Base-by-base conservation (phyloP, 2,329 filamentous ascomycete genomes). In the Epicoccum sorghinum region DNA sequence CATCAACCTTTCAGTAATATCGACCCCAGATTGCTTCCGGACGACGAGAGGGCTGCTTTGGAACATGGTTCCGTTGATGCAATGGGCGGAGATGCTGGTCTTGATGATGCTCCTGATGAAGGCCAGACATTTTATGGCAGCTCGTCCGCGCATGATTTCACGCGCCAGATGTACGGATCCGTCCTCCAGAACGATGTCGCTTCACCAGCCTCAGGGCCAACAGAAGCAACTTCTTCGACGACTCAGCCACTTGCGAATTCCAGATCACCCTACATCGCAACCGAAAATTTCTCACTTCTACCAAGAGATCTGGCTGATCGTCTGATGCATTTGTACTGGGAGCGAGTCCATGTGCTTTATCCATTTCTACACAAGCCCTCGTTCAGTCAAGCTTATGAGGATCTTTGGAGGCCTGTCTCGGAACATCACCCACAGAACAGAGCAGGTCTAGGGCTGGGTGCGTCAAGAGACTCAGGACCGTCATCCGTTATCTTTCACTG, bases 401-500 rank as follows among this genome's bases (percentile, higher is more conserved):
- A 56, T 22, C 43, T 56, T 10, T 55, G 52, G 52, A 55, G 42
- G 39, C 35, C 55, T 33, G 22, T 30, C 14, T 9, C 30, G 10
- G 47, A 52, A 14, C 40, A 53, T 32, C 43, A 32, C 9, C 25
- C 9, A 24, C 45, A 33, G 4, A 36, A 49, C 35, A 37, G 29
- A 22, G 24, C 45, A 18, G 45, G 38, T 3, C 32, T 57, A 10
- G 55, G 55, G 24, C 46, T 57, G 2, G 55, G 55, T 22, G 49
- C 49, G 7, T 53, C 55, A 13, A 42, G 40, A 18, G 46, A 40
- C 2, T 37, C 50, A 7, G 55, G 50, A 12, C 45, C 55, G 22
- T 46, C 45, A 4, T 54, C 55, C 7, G 22, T 39, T 13, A 23
- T 57, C 29, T 57, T 57, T 14, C 55, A 57, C 38, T 57, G 55